Evolutionary conservation across 192 early-diverging fungal species (phyloP).

Genomic region (Coemansia sp.): DNA sequence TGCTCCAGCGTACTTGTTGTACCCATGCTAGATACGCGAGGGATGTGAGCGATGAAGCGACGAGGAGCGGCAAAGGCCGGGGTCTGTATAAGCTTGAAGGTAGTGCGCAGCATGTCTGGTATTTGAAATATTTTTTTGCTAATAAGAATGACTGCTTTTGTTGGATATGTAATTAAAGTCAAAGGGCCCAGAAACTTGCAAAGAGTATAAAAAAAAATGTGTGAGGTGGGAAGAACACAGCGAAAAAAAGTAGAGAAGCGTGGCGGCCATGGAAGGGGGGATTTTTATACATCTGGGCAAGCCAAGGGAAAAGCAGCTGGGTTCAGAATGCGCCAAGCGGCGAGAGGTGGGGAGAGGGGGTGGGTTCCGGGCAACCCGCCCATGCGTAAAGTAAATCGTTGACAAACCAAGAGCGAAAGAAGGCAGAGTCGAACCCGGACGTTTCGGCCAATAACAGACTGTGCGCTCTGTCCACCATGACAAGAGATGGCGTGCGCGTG

Average conservation of each 20-base stretch:
- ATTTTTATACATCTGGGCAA: background rate
- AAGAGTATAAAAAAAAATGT: background rate
- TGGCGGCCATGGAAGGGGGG: background rate
- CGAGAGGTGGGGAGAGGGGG: conserved; percentile 4
- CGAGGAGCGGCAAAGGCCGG: conserved; percentile 10
- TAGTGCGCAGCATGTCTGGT: conserved; percentile 27
- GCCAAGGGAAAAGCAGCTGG: background rate
- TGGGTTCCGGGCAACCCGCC: conserved; percentile 3
- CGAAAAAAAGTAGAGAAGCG: background rate
- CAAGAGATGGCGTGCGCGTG: conserved; percentile 3
- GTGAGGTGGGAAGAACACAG: background rate
- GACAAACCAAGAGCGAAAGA: background rate
- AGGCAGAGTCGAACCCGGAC: background rate
- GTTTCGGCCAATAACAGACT: conserved; percentile 10
- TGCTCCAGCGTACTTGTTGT: conserved; percentile 37
- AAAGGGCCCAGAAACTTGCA: background rate
- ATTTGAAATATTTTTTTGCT: background rate
- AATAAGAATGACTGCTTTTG: background rate
- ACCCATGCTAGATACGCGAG: conserved; percentile 48
- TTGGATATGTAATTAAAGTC: background rate
- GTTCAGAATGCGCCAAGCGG: background rate
- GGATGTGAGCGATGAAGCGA: conserved; percentile 37
- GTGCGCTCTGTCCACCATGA: conserved; percentile 1
- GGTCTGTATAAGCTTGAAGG: conserved; percentile 16
- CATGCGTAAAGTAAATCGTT: background rate